Percentiles rank a stretch among this genome's conserved stretches.
Conservation (phyloP, 768 basidiomycete genomes). For the Leccinum subgranulosum region DNA sequence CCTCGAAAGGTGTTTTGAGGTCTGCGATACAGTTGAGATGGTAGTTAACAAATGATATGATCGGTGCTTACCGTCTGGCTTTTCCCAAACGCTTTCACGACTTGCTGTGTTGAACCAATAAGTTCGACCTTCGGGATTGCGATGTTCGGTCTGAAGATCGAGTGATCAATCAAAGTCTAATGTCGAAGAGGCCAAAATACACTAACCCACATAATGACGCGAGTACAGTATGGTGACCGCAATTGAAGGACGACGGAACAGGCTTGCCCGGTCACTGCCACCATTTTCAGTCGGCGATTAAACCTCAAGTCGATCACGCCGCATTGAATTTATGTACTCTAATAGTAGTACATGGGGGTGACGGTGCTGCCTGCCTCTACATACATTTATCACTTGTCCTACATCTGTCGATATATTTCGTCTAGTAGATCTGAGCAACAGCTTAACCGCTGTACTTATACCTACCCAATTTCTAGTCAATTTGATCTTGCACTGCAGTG, state of each 20-base stretch:
- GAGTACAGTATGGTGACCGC: neutral
- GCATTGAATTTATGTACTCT: no score
- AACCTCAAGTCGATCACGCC: slow-evolving; percentile 4
- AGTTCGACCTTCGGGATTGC: slow-evolving; percentile 93
- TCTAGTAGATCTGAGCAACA: neutral
- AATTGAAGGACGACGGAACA: neutral
- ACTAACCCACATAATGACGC: slow-evolving; percentile 32
- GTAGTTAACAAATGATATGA: neutral
- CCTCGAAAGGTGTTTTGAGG: slow-evolving; percentile 90
- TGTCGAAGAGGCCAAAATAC: neutral
- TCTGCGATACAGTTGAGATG: slow-evolving; percentile 42
- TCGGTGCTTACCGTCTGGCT: slow-evolving; percentile 74
- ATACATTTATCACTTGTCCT: neutral
- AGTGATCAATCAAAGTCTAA: slow-evolving; percentile 2
- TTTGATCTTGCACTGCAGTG: neutral
- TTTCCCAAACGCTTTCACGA: slow-evolving; percentile 96
- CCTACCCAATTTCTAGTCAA: slow-evolving; percentile 15
- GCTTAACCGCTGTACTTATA: slow-evolving; percentile 27
- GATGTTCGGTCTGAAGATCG: slow-evolving; percentile 75
- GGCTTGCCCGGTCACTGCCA: slow-evolving; percentile 6
- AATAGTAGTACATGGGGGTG: no score
- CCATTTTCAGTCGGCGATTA: slow-evolving; percentile 19
- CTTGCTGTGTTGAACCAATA: slow-evolving; percentile 95
- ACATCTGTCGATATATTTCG: neutral
- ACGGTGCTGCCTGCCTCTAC: neutral